Evolutionary conservation across 371 early-diverging fungal genomes (phyloP), one percentile per base, ranked within the genome.

Genomic region (Mucor plumbeus): DNA sequence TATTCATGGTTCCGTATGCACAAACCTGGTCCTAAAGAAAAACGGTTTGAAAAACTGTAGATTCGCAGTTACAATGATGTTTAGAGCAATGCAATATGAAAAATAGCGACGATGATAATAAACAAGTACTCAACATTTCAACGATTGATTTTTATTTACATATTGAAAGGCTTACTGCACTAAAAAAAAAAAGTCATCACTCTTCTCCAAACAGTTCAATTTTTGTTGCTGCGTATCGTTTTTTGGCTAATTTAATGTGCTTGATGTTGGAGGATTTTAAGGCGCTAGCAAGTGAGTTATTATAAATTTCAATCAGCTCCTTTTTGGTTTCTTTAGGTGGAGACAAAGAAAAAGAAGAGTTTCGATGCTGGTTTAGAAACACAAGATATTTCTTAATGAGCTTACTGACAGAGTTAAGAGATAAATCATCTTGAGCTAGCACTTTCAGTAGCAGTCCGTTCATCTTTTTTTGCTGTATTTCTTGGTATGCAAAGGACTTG

Each of bases 311-410:
- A 55, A 61, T 60, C 19, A 60, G 61, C 40, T 55, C 56, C 67
- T 61, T 61, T 61, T 67, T 67, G 54, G 58, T 67, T 61, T 55
- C 60, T 61, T 53, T 60, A 9, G 43, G 56, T 61, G 57, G 58
- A 47, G 67, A 62, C 33, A 62, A 67, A 62, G 58, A 61, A 67
- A 62, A 67, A 67, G 67, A 61, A 61, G 67, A 57, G 47, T 61
- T 56, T 67, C 31, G 57, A 61, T 62, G 61, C 58, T 67, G 1
- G 48, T 67, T 67, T 38, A 62, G 31, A 61, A 67, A 67, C 34
- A 65, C 66, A 59, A 65, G 53, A 54, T 65, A 65, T 60, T 57
- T 60, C 59, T 65, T 65, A 39, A 60, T 60, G 60, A 54, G 59
- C 61, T 41, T 66, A n/a, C 53, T 39, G 53, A 15, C 9, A 40